Evolutionary conservation across 306 rosid genomes (phyloP).

Genomic region (Sindora glabra): DNA sequence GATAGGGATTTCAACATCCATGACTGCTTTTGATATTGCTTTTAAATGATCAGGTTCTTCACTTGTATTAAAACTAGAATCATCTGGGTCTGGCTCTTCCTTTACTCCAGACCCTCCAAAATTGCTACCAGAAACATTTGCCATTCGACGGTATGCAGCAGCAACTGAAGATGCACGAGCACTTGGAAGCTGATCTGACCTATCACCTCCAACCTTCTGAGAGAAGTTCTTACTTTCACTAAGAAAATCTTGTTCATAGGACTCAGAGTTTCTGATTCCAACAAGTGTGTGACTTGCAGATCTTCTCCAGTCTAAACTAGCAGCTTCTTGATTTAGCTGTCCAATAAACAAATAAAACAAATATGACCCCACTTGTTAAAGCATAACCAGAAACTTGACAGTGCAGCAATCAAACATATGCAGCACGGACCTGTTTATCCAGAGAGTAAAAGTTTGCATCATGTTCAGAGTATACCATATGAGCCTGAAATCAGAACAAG

Average conservation of each 20-base stretch:
- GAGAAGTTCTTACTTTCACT: slow-evolving; percentile 32
- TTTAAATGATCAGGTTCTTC: slow-evolving; percentile 22
- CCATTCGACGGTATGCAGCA: slow-evolving; percentile 67
- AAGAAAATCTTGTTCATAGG: slow-evolving; percentile 35
- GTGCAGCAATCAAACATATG: background rate
- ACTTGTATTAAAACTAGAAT: slow-evolving; percentile 11
- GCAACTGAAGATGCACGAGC: slow-evolving; percentile 70
- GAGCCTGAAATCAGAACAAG: slow-evolving; percentile 61
- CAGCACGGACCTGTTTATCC: slow-evolving; percentile 62
- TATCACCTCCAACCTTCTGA: slow-evolving; percentile 77
- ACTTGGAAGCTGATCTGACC: slow-evolving; percentile 32
- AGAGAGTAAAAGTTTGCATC: slow-evolving; percentile 77
- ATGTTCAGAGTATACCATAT: slow-evolving; percentile 77
- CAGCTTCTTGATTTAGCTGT: slow-evolving; percentile 85
- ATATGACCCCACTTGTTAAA: background rate
- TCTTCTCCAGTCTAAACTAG: slow-evolving; percentile 88
- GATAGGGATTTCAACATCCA: slow-evolving; percentile 14
- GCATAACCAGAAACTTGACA: background rate
- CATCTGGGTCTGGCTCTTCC: slow-evolving; percentile 47
- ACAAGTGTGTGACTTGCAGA: slow-evolving; percentile 67
- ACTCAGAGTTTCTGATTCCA: slow-evolving; percentile 39
- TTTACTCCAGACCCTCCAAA: slow-evolving; percentile 23
- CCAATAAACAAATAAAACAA: slow-evolving; percentile 22
- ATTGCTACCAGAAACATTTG: slow-evolving; percentile 29
- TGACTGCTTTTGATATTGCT: slow-evolving; percentile 17